These are phyloP conservation scores for Pulicaria dysenterica DNA, from an alignment of 129 eudicot genomes.

Conservation along the genomic window DNA sequence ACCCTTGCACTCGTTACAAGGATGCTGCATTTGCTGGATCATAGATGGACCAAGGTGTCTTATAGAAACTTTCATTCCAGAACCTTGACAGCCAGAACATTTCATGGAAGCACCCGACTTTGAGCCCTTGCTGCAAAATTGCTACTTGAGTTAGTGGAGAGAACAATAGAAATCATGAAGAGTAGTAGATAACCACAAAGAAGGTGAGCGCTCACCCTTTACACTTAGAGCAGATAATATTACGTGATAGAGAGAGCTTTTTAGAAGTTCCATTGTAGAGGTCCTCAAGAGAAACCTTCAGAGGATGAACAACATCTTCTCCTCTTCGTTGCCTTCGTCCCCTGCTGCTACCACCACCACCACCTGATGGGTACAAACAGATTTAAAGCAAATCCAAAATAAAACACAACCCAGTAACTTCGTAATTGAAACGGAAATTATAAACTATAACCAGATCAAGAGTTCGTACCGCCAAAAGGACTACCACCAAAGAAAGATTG, in stretches of 20 bases:
- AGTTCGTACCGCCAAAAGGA: conserved; percentile 60
- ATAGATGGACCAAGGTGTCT: conserved; percentile 81
- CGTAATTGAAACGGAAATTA: no score
- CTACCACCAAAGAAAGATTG: conserved; percentile 66
- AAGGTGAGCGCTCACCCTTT: conserved; percentile 50
- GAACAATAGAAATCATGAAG: not conserved
- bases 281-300: conserved; percentile 75
- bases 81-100: conserved; percentile 81
- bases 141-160: not conserved
- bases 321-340: conserved; percentile 77
- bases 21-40: conserved; percentile 77
- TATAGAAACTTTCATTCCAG: conserved; percentile 68
- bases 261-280: conserved; percentile 73
- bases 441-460: not conserved
- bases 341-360: conserved; percentile 63
- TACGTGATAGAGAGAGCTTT: conserved; percentile 68
- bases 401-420: not conserved
- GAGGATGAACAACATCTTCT: conserved; percentile 77
- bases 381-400: not conserved
- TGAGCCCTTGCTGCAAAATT: conserved; percentile 65
- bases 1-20: conserved; percentile 78
- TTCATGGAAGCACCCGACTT: conserved; percentile 79
- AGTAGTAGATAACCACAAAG: not conserved
- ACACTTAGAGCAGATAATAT: conserved; percentile 67
- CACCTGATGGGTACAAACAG: conserved; percentile 29